Conservation (phyloP, 2,329 filamentous ascomycete genomes). For the Ceratocystiopsis minuta region DNA sequence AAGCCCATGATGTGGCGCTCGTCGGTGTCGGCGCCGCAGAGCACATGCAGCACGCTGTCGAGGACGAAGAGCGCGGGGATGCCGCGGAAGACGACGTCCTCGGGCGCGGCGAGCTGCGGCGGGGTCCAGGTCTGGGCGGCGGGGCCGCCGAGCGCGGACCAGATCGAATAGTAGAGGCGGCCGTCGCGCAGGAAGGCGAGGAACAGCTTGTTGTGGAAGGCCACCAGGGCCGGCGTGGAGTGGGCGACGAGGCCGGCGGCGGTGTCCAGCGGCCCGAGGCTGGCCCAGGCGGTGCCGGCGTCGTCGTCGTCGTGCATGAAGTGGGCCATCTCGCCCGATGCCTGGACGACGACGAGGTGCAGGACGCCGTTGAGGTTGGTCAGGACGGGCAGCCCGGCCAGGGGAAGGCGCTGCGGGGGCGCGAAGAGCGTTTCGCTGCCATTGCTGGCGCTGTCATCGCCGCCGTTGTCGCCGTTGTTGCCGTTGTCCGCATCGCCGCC, state of each 20-base stretch:
- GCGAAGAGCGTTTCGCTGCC: conserved; percentile 13
- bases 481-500: not conserved
- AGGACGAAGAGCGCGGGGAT: conserved; percentile 18
- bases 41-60: conserved; percentile 15
- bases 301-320: conserved; percentile 17
- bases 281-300: conserved; percentile 10
- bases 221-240: conserved; percentile 14
- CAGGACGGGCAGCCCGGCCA: conserved; percentile 16
- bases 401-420: conserved; percentile 13
- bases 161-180: conserved; percentile 14
- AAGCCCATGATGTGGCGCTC: conserved; percentile 15
- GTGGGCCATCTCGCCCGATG: conserved; percentile 15
- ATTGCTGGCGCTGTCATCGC: conserved; percentile 5
- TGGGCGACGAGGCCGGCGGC: conserved; percentile 11
- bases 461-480: not conserved
- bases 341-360: conserved; percentile 15
- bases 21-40: conserved; percentile 13
- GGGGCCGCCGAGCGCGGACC: conserved; percentile 10
- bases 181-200: conserved; percentile 15
- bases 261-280: conserved; percentile 11
- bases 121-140: conserved; percentile 6
- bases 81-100: conserved; percentile 12
- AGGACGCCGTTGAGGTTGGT: conserved; percentile 17
- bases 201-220: conserved; percentile 19
- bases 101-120: conserved; percentile 5